Base-by-base conservation (phyloP, 148 eudicot species). In the Rhododendron kiyosumense region DNA sequence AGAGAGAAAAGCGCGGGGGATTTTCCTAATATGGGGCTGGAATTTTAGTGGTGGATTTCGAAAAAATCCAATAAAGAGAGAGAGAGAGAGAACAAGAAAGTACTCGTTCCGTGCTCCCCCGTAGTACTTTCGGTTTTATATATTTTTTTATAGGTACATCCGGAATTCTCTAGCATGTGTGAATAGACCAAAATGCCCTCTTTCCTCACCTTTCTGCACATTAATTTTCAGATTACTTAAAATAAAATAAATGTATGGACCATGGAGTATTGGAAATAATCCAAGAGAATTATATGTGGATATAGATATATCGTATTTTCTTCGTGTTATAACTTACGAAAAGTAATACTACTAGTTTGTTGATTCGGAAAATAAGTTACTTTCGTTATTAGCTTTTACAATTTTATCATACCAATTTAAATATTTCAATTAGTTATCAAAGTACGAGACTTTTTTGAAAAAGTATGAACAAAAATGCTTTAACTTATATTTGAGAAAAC, bases 1-100 rank as follows among this genome's bases (percentile, higher is more conserved):
- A 79, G 82, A 49, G 82, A 79, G 61, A 51, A 28, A 79, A 79
- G 82, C 61, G 82, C 82, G 82, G 82, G 51, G 81, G 81, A 2
- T 79, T 48, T 48, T 54, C 57, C 57, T 79, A 75, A 28, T 69
- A 69, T 69, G 30, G 2, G 5, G 4, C 36, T 3, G 17, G 2
- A 5, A 11, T 69, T 69, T 61, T 59, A 8, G 26, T 24, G 5
- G 45, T 6, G 69, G 69, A 22, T 69, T 69, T 69, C 75, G 75
- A 41, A 75, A 75, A 74, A 34, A 1, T 17, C 51, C 12, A 11
- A 48, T 9, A 32, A 73, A 73, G 41, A 38, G 0, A 3, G 0
- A 5, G 78, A 34, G 78, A 38, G 1, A 6, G 46, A 5, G 10
- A 36, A 34, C 79, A 8, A 22, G 43, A 41, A 76, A 77, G 79